Evolutionary conservation across 2,329 filamentous ascomycete species (phyloP).

Genomic region (Aspergillus transmontanensis): DNA sequence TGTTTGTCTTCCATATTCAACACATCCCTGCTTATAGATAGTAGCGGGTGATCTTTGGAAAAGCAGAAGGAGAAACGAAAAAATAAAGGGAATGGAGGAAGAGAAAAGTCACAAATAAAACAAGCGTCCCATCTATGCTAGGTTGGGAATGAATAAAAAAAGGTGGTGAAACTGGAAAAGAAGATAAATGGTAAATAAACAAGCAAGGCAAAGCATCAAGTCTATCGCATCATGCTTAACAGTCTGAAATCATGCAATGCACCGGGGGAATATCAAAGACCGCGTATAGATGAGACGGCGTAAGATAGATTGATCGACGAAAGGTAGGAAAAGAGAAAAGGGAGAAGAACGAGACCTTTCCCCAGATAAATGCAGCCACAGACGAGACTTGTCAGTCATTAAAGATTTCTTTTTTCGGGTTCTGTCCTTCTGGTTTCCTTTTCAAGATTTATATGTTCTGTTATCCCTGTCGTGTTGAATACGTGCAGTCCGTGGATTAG

Average conservation of each 20-base stretch:
- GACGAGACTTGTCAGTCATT: not conserved
- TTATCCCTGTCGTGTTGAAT: slow-evolving; percentile 2
- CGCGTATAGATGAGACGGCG: slow-evolving; percentile 6
- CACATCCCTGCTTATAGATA: not conserved
- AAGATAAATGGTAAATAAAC: slow-evolving; percentile 6
- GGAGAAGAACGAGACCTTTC: not conserved
- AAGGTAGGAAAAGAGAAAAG: slow-evolving; percentile 4
- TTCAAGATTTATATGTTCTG: not conserved
- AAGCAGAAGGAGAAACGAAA: not conserved
- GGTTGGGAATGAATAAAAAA: slow-evolving; percentile 8
- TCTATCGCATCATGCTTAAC: slow-evolving; percentile 17
- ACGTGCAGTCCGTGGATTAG: slow-evolving; percentile 32
- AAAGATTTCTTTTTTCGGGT: not conserved
- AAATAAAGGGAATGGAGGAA: not conserved
- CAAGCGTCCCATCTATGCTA: slow-evolving; percentile 15
- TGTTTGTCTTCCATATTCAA: slow-evolving; percentile 2
- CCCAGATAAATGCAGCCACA: slow-evolving; percentile 1
- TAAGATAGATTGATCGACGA: not conserved
- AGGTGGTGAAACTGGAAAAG: not conserved
- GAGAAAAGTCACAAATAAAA: slow-evolving; percentile 10
- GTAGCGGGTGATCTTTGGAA: not conserved
- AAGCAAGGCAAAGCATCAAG: slow-evolving; percentile 9
- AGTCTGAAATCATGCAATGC: slow-evolving; percentile 19
- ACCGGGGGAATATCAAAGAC: slow-evolving; percentile 15
- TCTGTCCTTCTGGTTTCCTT: not conserved